Base-by-base conservation (phyloP, 441 rosid genomes). In the Erodium chrysanthum region DNA sequence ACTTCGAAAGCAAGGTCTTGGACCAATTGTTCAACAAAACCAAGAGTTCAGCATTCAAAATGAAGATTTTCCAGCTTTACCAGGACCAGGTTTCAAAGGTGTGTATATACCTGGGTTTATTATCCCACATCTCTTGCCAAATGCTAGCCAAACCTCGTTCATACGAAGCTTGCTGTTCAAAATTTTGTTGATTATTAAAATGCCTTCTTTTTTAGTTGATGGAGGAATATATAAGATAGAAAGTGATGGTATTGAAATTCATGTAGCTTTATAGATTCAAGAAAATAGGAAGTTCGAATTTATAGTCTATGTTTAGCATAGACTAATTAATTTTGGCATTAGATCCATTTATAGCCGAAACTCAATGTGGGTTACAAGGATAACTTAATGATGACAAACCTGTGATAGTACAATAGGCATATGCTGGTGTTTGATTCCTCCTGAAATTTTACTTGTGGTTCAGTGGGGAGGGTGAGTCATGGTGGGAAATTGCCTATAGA, bases 31-130 rank as follows among this genome's bases (percentile, higher is more conserved):
- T 76, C 99, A 91, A 70, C 97, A 95, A 81, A 95, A 87, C 77
- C 97, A 92, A 81, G 99, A 95, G 84, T 95, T 91, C 80, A 92
- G 99, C 81, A 95, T 95, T 70, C 97, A 95, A 83, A 95, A 86
- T 74, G 97, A 95, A 85, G 97, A 95, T 82, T 95, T 95, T 81
- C 99, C 99, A 54, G 99, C 99, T 65, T 84, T 95, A 72, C 64
- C 64, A 23, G 64, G 64, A 60, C 99, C 98, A 0, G 99, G 97
- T 72, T 95, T 87, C 71, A 95, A 92, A 86, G 99, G 99, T 94
- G 68, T 22, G 61, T 22, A 42, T 18, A 8, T 71, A 22, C 65
- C 64, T 60, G 12, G 64, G 33, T 25, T 66, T 11, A 14, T 22
- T 29, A 40, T n/a, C 8, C 46, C 31, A 5, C 18, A 63, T 66